Evolutionary conservation across 768 basidiomycete species (phyloP).

Genomic region (Leccinum disarticulatum): DNA sequence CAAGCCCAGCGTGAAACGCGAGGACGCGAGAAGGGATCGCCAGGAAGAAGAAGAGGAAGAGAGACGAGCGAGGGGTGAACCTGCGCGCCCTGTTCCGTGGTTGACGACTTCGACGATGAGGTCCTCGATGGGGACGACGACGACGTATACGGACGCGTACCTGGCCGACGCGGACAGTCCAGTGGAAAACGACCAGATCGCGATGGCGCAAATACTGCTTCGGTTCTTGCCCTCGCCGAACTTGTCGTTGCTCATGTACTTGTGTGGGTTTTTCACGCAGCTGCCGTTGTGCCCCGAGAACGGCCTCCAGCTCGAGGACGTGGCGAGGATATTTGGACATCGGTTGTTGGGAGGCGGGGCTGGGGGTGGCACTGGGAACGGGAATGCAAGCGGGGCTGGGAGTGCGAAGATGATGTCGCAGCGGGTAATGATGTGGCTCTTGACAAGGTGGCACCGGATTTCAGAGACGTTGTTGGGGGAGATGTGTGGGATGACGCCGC

Average conservation of each 20-base stretch:
- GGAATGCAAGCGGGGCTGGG: too few relatives aligned
- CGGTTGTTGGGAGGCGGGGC: constrained; percentile 31
- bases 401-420: constrained; percentile 16
- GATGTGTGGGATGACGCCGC: constrained; percentile 23
- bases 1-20: constrained; percentile 39
- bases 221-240: constrained; percentile 45
- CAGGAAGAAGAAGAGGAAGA: constrained; percentile 36
- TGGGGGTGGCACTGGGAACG: too few relatives aligned
- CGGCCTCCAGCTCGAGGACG: constrained; percentile 43
- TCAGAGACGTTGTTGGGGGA: constrained; percentile 28
- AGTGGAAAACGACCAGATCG: constrained; percentile 36
- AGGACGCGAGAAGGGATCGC: constrained; percentile 29
- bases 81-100: constrained; percentile 17
- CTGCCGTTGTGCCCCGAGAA: constrained; percentile 51
- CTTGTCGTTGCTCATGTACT: constrained; percentile 44
- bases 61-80: constrained; percentile 27
- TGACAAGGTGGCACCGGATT: constrained; percentile 28
- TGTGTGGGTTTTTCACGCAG: constrained; percentile 51
- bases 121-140: constrained; percentile 13
- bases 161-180: constrained; percentile 18
- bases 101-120: too few relatives aligned
- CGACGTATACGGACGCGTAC: constrained; percentile 14
- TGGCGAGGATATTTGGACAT: constrained; percentile 47
- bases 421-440: constrained; percentile 35
- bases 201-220: constrained; percentile 47